phyloP scores from a whole-genome alignment of 2,329 filamentous ascomycete species.

The Colletotrichum liriopes region DNA sequence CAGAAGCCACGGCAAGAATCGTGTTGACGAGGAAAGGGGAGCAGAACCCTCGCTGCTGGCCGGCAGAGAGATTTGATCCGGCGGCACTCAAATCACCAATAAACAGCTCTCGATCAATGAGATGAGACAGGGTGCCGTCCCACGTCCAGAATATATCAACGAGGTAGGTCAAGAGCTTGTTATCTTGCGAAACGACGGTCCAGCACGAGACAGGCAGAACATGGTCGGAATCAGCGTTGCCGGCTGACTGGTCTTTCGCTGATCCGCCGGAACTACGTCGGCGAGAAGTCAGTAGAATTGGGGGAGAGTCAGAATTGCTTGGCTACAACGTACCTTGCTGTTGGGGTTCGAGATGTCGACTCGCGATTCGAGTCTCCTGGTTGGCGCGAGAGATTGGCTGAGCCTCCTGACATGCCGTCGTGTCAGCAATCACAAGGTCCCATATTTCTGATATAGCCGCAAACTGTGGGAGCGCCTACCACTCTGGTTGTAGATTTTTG shows the following conservation, averaged over 20 bases:
- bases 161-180: slow-evolving; percentile 42
- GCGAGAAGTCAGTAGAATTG: not conserved
- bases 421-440: not conserved
- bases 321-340: not conserved
- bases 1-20: slow-evolving; percentile 45
- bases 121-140: slow-evolving; percentile 43
- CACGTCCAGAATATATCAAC: slow-evolving; percentile 47
- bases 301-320: not conserved
- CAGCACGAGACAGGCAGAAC: slow-evolving; percentile 44
- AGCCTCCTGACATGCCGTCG: not conserved
- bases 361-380: not conserved
- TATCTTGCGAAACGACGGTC: slow-evolving; percentile 42
- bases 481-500: not conserved
- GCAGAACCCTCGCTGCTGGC: slow-evolving; percentile 40
- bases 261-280: not conserved
- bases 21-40: slow-evolving; percentile 46
- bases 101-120: slow-evolving; percentile 44
- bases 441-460: not conserved
- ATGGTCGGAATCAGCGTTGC: not conserved
- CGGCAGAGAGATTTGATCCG: not conserved
- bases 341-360: not conserved
- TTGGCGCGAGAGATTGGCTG: not conserved
- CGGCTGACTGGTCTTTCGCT: not conserved
- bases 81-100: slow-evolving; percentile 35
- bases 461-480: not conserved